Evolutionary conservation across 2,329 filamentous ascomycete genomes (phyloP).

Genomic region (Leptodontidium sp.): DNA sequence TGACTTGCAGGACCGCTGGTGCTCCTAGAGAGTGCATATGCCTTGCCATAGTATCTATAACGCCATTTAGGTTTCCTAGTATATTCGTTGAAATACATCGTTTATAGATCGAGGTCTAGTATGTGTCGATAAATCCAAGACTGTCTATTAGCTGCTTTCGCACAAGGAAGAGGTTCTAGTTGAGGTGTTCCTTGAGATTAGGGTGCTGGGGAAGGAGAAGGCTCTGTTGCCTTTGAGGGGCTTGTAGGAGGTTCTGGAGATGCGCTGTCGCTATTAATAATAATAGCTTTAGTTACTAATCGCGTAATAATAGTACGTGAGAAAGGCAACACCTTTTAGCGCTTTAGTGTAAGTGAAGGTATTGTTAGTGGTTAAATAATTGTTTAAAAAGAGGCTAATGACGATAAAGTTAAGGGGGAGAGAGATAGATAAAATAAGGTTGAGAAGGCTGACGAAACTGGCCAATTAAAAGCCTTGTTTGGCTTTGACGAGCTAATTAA

Average conservation of each 20-base stretch:
- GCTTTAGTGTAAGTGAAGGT: not conserved
- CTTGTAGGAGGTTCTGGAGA: not conserved
- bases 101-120: not conserved
- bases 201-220: not conserved
- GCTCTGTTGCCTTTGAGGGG: not conserved
- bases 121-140: not conserved
- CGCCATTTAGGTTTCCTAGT: not conserved
- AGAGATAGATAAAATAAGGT: not conserved
- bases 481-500: no score
- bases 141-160: not conserved
- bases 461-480: not conserved
- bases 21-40: no score
- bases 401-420: not conserved
- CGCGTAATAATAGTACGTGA: not conserved
- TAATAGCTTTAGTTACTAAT: not conserved
- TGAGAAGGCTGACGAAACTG: not conserved
- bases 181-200: not conserved
- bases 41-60: not conserved
- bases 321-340: not conserved
- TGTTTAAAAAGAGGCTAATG: not conserved
- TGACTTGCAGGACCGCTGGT: no score
- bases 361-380: not conserved
- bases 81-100: not conserved
- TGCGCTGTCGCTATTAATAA: not conserved
- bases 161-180: not conserved